Evolutionary conservation across 202 grass and related monocot species (phyloP).

Genomic region (Musa balbisiana): DNA sequence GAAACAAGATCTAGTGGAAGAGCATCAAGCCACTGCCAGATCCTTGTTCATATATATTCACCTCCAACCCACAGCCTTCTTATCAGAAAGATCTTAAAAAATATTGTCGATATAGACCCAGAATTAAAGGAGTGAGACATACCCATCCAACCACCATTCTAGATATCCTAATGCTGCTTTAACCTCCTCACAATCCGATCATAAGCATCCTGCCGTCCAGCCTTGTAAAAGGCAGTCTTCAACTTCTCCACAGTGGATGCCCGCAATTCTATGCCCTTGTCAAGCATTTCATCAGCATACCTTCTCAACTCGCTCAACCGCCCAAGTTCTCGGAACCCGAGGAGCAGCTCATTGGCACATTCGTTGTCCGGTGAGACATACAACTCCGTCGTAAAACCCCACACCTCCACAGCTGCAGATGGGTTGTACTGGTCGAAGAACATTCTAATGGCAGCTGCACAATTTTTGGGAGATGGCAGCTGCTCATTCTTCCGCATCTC

Average conservation of each 20-base stretch:
- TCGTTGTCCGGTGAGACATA: conserved; percentile 38
- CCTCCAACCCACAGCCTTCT: too few species aligned
- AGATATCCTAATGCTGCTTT: conserved; percentile 23
- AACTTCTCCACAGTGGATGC: conserved; percentile 46
- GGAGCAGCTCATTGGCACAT: conserved; percentile 53
- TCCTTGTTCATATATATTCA: too few species aligned
- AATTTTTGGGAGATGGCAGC: conserved; percentile 49
- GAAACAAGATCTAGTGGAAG: too few species aligned
- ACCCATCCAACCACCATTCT: not conserved
- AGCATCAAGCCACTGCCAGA: too few species aligned
- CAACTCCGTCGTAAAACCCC: conserved; percentile 47
- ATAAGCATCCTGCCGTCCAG: conserved; percentile 24
- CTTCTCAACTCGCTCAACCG: conserved; percentile 44
- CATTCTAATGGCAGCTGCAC: conserved; percentile 43
- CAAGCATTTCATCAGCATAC: conserved; percentile 46
- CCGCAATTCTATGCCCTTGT: conserved; percentile 46
- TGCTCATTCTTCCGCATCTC: conserved; percentile 94
- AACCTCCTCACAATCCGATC: conserved; percentile 47
- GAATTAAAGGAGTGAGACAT: not conserved
- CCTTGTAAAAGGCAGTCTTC: conserved; percentile 46
- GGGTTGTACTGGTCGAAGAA: conserved; percentile 69
- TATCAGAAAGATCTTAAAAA: not conserved
- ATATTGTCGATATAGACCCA: too few species aligned
- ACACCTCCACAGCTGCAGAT: conserved; percentile 48
- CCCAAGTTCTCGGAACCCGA: conserved; percentile 44